Conservation (phyloP, 768 basidiomycete genomes). For the Russula sp. region DNA sequence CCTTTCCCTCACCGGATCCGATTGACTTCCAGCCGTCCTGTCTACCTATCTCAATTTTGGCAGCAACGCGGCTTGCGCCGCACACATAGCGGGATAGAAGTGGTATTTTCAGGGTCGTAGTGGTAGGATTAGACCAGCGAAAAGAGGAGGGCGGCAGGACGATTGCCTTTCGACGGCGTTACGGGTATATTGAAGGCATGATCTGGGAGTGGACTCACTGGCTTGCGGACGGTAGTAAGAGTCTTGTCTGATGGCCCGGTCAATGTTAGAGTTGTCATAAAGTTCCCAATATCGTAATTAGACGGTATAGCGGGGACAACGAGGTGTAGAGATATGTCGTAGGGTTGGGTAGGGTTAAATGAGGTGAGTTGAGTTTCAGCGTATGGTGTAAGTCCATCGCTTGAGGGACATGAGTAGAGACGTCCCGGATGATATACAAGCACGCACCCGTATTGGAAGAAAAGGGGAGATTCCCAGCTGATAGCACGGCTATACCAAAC, state of each 20-base stretch:
- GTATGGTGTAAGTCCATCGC: slow-evolving; percentile 61
- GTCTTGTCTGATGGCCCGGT: slow-evolving; percentile 57
- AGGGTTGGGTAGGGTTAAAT: slow-evolving; percentile 59
- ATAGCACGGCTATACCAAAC: slow-evolving; percentile 71
- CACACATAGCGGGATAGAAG: slow-evolving; percentile 52
- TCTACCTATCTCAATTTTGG: slow-evolving; percentile 68
- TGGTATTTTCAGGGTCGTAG: slow-evolving; percentile 46
- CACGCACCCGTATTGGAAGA: slow-evolving; percentile 76
- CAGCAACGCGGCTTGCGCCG: slow-evolving; percentile 43
- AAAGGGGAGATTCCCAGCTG: slow-evolving; percentile 61
- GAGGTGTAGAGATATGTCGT: slow-evolving; percentile 65
- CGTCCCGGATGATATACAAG: neutral
- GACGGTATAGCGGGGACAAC: slow-evolving; percentile 57
- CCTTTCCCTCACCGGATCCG: slow-evolving; percentile 64
- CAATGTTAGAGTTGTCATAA: slow-evolving; percentile 68
- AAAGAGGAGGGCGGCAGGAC: slow-evolving; percentile 40
- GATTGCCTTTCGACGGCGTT: slow-evolving; percentile 44
- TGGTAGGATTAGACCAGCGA: slow-evolving; percentile 37
- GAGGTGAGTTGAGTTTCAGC: slow-evolving; percentile 48
- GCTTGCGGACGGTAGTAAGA: slow-evolving; percentile 51
- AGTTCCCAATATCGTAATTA: slow-evolving; percentile 75
- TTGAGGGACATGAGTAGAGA: slow-evolving; percentile 28
- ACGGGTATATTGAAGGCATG: neutral
- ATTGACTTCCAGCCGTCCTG: slow-evolving; percentile 65
- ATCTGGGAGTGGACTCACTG: slow-evolving; percentile 42